phyloP scores from a whole-genome alignment of 2,329 filamentous ascomycete species.

The Cladosporium halotolerans region DNA sequence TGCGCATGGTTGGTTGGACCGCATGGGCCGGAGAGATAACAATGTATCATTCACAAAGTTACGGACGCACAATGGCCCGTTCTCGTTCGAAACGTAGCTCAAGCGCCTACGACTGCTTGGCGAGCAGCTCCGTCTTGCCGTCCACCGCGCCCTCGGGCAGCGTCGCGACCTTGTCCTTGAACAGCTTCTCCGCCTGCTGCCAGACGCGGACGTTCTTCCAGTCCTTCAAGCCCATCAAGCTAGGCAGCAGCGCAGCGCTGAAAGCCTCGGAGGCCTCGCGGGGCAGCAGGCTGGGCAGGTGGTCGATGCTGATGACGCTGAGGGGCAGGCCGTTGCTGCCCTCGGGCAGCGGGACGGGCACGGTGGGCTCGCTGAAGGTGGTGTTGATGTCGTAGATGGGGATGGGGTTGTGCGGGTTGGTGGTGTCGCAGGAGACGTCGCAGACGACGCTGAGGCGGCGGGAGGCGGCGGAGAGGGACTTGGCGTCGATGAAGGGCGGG shows the following conservation, averaged over 20 bases:
- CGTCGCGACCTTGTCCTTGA: conserved; percentile 70
- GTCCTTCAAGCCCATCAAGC: conserved; percentile 70
- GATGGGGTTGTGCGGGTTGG: conserved; percentile 65
- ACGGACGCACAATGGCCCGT: background rate
- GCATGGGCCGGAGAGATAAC: background rate
- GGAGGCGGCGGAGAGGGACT: conserved; percentile 59
- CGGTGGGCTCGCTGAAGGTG: conserved; percentile 82
- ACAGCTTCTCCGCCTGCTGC: conserved; percentile 76
- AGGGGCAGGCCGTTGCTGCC: conserved; percentile 49
- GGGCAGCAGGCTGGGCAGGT: conserved; percentile 75
- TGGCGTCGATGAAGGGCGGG: conserved; percentile 70
- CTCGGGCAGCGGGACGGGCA: conserved; percentile 59
- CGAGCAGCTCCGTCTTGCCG: background rate
- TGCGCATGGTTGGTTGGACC: background rate
- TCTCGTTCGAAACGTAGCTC: background rate
- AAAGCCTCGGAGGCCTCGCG: conserved; percentile 84
- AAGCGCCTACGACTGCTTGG: background rate
- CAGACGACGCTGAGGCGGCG: conserved; percentile 65
- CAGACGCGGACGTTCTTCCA: conserved; percentile 70
- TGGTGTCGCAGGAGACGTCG: conserved; percentile 72
- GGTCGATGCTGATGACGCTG: conserved; percentile 81
- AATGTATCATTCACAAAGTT: background rate
- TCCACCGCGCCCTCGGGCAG: conserved; percentile 46
- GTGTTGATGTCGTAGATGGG: conserved; percentile 81
- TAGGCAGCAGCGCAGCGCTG: conserved; percentile 69